Evolutionary conservation across 257 asterid species (phyloP).

Genomic region (Ophiorrhiza pumila): DNA sequence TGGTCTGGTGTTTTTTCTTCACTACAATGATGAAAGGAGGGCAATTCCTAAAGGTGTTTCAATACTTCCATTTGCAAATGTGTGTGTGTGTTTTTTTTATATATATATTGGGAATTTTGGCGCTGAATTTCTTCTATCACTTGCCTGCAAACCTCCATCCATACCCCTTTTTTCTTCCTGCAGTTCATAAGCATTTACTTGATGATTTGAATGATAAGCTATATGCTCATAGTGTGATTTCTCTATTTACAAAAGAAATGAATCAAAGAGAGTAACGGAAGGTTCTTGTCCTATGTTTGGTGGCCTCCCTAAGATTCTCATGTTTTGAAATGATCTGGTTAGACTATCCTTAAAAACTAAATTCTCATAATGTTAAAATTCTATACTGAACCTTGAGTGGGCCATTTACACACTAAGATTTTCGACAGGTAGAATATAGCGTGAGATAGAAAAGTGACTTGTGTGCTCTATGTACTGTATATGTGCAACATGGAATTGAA

Average conservation of each 20-base stretch:
- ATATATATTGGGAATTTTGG: background rate
- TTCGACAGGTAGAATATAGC: background rate
- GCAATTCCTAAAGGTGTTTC: conserved; percentile 75
- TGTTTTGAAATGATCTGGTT: background rate
- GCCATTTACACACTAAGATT: background rate
- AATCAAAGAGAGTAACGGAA: background rate
- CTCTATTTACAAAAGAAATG: background rate
- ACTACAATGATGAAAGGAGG: conserved; percentile 82
- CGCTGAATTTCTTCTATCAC: background rate
- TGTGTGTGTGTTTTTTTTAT: too few relatives aligned
- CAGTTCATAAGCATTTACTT: background rate
- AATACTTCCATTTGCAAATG: background rate
- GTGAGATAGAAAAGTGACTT: conserved; percentile 10
- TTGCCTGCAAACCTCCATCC: background rate
- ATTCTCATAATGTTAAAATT: background rate
- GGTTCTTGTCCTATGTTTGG: background rate
- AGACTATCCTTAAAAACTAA: background rate
- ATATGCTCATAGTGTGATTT: background rate
- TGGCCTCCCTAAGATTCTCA: background rate
- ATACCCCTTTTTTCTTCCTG: background rate
- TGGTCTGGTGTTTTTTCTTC: conserved; percentile 58
- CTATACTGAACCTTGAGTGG: background rate
- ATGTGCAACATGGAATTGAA: background rate
- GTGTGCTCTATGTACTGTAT: background rate
- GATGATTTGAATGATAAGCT: background rate